These are phyloP conservation scores for Pleurotus sapidus DNA, from an alignment of 768 basidiomycete genomes.

Conservation along the genomic window DNA sequence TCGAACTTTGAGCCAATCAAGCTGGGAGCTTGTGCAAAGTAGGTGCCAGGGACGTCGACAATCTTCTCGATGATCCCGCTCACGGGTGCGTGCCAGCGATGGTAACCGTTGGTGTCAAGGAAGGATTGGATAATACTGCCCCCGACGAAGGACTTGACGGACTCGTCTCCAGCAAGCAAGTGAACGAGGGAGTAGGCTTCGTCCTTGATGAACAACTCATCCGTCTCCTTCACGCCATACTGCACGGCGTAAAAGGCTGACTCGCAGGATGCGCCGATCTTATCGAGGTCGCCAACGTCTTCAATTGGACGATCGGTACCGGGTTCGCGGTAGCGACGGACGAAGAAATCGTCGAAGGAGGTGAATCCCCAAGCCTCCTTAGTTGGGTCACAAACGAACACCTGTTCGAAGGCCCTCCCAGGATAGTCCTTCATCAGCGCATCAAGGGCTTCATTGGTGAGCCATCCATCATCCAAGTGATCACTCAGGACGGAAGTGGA, in stretches of 20 bases:
- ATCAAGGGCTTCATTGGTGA: slow-evolving; percentile 20
- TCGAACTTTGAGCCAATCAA: background rate
- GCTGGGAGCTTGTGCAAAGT: slow-evolving; percentile 11
- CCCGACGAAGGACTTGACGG: slow-evolving; percentile 29
- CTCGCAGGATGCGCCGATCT: slow-evolving; percentile 48
- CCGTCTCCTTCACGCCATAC: slow-evolving; percentile 29
- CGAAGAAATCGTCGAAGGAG: slow-evolving; percentile 48
- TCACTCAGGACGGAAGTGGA: slow-evolving; percentile 41
- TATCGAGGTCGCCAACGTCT: slow-evolving; percentile 15
- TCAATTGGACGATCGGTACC: slow-evolving; percentile 29
- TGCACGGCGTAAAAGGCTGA: slow-evolving; percentile 37
- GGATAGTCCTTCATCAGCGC: background rate
- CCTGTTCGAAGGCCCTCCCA: slow-evolving; percentile 28
- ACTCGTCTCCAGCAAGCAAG: slow-evolving; percentile 39
- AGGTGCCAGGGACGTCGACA: background rate
- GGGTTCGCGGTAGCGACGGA: slow-evolving; percentile 29
- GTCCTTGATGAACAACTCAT: slow-evolving; percentile 53
- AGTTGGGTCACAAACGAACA: slow-evolving; percentile 37
- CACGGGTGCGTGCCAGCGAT: slow-evolving; percentile 54
- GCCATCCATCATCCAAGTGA: slow-evolving; percentile 40
- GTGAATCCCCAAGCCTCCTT: slow-evolving; percentile 34
- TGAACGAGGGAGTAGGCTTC: slow-evolving; percentile 48
- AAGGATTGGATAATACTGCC: slow-evolving; percentile 49
- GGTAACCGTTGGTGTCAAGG: slow-evolving; percentile 46
- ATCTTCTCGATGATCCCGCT: slow-evolving; percentile 19